Base-by-base conservation (phyloP, 768 basidiomycete genomes). In the Termitomyces sp. region DNA sequence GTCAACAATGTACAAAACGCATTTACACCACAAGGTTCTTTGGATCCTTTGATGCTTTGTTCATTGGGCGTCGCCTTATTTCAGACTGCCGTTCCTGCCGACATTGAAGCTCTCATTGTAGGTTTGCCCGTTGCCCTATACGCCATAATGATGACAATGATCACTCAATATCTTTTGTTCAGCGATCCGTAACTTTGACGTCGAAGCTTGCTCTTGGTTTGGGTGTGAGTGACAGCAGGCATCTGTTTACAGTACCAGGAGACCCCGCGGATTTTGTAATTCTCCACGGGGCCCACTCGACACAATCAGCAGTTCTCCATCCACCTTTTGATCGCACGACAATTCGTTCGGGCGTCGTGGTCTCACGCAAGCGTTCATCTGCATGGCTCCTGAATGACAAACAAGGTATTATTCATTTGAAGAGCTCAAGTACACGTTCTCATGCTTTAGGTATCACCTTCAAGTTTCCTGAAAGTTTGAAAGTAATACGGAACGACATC, bases 1-100 rank as follows among this genome's bases (percentile, higher is more conserved):
- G 80, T 86, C 35, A 85, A 86, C 67, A 85, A 86, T 61, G 76
- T 85, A 60, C 79, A 79, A 58, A 88, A 87, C 59, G 80, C 82
- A 29, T 88, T 86, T 65, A 86, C 81, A 33, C 86, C 85, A 38
- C 85, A 87, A 69, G 86, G 85, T 49, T 77, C 76, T 25, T 63
- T 81, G 41, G 85, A 85, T 69, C 84, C 85, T 9, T 68, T 88
- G n/a, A 72, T 76, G 5, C 67, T 87, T 50, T 79, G 82, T 47
- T 74, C 80, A 33, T 76, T 87, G 42, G 83, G 80, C 18, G 79
- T 83, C 11, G 80, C 76, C 3, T 58, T 85, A 29, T 86, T 85
- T 62, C 85, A 85, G 63, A 73, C 78, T 33, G 83, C 79, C 12
- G 82, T 77, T 15, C 70, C 71, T 18, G 60, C 61, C 13, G 81